A percentile compares a stretch with the other conserved stretches of the same genome.
Conservation (phyloP, 2,329 filamentous ascomycete species). For the Fusarium nanum region DNA sequence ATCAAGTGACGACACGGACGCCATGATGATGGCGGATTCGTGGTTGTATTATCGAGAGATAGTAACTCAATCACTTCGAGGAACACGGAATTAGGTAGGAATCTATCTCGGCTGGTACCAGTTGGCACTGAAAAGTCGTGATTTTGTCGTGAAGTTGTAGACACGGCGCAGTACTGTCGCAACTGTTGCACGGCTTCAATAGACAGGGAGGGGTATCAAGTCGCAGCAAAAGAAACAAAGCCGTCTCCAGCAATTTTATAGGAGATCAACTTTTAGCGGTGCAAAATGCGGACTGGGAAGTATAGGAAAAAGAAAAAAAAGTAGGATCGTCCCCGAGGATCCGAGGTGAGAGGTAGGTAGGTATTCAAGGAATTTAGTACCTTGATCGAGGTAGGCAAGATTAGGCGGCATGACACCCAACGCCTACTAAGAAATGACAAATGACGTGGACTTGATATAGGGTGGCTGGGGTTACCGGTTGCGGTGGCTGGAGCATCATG, state of each 20-base stretch:
- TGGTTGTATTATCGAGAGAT: neutral
- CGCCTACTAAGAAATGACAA: slow-evolving; percentile 39
- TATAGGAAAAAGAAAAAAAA: slow-evolving; percentile 9
- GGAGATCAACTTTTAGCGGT: slow-evolving; percentile 10
- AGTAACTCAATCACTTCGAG: neutral
- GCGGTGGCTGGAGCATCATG: slow-evolving; percentile 31
- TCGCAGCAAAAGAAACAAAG: slow-evolving; percentile 21
- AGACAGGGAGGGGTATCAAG: slow-evolving; percentile 28
- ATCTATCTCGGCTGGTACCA: slow-evolving; percentile 5
- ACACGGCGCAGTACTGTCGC: slow-evolving; percentile 10
- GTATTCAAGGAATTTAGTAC: slow-evolving; percentile 22
- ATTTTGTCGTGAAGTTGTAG: neutral
- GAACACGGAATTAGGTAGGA: neutral
- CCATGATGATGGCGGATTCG: slow-evolving; percentile 68
- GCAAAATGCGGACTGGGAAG: slow-evolving; percentile 6
- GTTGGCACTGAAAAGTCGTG: slow-evolving; percentile 3
- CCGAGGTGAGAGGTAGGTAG: slow-evolving; percentile 22
- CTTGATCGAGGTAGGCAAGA: slow-evolving; percentile 20
- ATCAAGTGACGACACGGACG: slow-evolving; percentile 91
- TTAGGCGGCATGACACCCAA: slow-evolving; percentile 31
- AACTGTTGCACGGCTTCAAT: slow-evolving; percentile 7
- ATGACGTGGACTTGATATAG: slow-evolving; percentile 44
- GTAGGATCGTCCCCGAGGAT: slow-evolving; percentile 27
- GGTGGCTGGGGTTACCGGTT: slow-evolving; percentile 35
- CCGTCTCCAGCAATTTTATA: neutral